phyloP scores from a whole-genome alignment of 2,329 filamentous ascomycete species.

The Clarireedia monteithiana region DNA sequence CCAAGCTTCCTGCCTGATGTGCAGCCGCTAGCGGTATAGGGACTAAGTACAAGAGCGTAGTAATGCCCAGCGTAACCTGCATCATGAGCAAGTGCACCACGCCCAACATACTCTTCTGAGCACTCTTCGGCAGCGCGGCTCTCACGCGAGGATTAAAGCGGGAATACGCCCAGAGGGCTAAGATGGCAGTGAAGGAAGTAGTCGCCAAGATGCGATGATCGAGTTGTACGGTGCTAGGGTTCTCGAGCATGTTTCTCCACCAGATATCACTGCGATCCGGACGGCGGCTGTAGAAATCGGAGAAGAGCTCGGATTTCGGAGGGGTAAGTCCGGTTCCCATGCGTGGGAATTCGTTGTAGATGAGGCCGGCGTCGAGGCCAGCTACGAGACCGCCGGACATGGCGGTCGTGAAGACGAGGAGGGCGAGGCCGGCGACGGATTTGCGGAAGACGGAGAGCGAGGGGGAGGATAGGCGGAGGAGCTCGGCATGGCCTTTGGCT shows the following conservation, averaged over 20 bases:
- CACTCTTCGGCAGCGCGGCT: constrained; percentile 53
- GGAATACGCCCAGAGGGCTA: constrained; percentile 74
- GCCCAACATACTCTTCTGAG: constrained; percentile 63
- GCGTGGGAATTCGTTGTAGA: constrained; percentile 97
- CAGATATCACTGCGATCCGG: constrained; percentile 75
- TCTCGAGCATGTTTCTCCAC: constrained; percentile 98
- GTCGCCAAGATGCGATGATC: constrained; percentile 90
- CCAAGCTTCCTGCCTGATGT: constrained; percentile 86
- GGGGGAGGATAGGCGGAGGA: constrained; percentile 57
- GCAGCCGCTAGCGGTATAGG: constrained; percentile 80
- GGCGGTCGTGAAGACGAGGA: constrained; percentile 78
- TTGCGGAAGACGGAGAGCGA: constrained; percentile 66
- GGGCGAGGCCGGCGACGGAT: constrained; percentile 60
- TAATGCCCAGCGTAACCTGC: constrained; percentile 82
- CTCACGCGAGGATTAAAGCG: constrained; percentile 52
- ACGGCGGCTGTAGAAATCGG: constrained; percentile 74
- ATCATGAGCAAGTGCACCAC: constrained; percentile 74
- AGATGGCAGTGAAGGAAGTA: constrained; percentile 75
- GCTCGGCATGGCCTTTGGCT: constrained; percentile 43
- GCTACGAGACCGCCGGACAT: constrained; percentile 93
- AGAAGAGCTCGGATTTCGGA: constrained; percentile 74
- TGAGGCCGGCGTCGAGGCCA: constrained; percentile 88
- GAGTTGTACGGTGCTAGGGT: constrained; percentile 89
- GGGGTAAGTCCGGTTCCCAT: constrained; percentile 85
- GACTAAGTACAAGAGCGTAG: constrained; percentile 88